phyloP scores from a whole-genome alignment of 139 green algal genomes.

The Micractinium conductrix region DNA sequence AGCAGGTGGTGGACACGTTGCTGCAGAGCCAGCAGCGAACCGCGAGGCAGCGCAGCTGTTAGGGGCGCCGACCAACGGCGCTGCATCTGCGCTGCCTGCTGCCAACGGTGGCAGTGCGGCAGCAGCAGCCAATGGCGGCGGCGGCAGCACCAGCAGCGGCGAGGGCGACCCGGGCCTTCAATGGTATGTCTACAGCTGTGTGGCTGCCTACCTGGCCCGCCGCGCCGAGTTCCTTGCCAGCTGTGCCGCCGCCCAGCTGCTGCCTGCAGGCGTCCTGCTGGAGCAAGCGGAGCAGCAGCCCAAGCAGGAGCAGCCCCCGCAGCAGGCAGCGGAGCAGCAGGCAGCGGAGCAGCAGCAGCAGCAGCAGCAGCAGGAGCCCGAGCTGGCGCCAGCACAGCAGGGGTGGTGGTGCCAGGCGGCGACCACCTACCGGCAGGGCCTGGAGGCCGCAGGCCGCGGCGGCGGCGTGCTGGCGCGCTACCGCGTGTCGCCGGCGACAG shows the following conservation, averaged over 20 bases:
- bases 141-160: background rate
- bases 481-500: constrained; percentile 19
- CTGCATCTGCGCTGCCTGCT: background rate
- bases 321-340: background rate
- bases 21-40: background rate
- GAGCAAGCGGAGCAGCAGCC: background rate
- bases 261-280: background rate
- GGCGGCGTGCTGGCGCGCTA: constrained; percentile 2
- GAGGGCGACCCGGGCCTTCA: background rate
- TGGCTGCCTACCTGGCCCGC: constrained; percentile 9
- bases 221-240: constrained; percentile 9
- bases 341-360: background rate
- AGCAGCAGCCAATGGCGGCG: background rate
- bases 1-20: background rate
- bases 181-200: constrained; percentile 49
- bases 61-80: no score
- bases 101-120: background rate
- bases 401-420: background rate
- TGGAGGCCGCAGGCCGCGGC: background rate
- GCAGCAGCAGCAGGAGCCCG: background rate
- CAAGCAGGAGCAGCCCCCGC: background rate
- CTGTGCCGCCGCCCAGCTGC: background rate
- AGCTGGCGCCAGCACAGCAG: background rate
- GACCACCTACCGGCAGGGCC: background rate
- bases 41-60: no score